phyloP scores from a whole-genome alignment of 179 eudicot genomes.

The Spergularia azorica region DNA sequence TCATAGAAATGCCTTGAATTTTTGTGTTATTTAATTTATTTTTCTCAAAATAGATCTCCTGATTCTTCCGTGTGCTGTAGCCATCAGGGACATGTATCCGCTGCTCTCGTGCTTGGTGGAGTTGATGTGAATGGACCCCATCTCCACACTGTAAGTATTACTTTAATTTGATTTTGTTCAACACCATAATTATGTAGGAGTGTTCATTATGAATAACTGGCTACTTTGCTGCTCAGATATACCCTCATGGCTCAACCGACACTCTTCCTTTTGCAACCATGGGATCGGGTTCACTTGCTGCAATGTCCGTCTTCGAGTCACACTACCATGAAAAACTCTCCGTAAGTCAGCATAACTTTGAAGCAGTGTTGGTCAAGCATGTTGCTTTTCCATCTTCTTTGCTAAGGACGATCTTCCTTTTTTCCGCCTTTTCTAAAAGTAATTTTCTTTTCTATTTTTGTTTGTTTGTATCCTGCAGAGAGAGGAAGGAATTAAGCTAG shows the following conservation, averaged over 20 bases:
- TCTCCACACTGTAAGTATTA: conserved; percentile 77
- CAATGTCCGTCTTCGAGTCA: conserved; percentile 91
- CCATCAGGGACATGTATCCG: conserved; percentile 88
- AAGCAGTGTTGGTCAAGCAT: neutral
- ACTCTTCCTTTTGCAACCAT: conserved; percentile 94
- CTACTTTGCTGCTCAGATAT: conserved; percentile 53
- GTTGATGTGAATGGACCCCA: conserved; percentile 91
- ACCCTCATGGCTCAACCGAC: conserved; percentile 97
- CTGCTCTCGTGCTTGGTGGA: conserved; percentile 92
- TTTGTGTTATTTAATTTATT: neutral
- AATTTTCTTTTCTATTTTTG: neutral
- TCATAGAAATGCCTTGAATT: neutral
- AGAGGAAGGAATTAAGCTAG: conserved; percentile 83
- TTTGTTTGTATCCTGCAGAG: conserved; percentile 40
- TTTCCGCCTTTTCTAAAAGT: neutral
- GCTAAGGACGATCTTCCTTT: neutral
- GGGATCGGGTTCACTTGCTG: conserved; percentile 99
- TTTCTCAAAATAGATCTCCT: conserved; percentile 3
- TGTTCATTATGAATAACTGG: neutral
- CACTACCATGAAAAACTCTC: conserved; percentile 83
- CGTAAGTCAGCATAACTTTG: conserved; percentile 47
- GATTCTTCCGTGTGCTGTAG: conserved; percentile 41
- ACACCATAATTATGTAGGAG: neutral
- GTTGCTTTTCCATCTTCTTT: neutral
- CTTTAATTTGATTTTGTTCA: neutral